Base-by-base conservation (phyloP, 345 rosid genomes). In the Draba incana region DNA sequence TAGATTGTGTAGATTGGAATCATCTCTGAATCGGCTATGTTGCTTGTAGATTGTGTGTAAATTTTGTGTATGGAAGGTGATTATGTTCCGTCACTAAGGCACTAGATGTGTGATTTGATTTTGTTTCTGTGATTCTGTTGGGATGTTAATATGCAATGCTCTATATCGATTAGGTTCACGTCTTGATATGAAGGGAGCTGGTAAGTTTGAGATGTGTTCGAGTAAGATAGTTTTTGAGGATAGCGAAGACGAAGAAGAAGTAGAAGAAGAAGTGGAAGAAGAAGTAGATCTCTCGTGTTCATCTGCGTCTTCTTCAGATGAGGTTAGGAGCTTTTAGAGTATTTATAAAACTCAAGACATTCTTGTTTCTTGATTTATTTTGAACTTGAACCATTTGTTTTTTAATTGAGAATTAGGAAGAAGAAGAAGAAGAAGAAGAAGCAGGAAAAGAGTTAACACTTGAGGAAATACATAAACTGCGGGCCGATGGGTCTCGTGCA, bases 401-500 rank as follows among this genome's bases (percentile, higher is more conserved):
- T 24, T 39, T 7, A 28, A 38, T 48, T 37, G 68, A 64, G 30
- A 3, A 12, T 63, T 60, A 84, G 87, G 96, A 90, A 75, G 84
- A 70, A 66, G 94, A 81, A 75, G 78, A 81, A 65, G 79, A 70
- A 82, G 80, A 81, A 35, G 92, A 83, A 66, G 94, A 82, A 75
- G 78, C 82, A 65, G 79, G 72, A 81, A 82, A 82, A 35, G 92
- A 85, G 66, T 81, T 93, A 35, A 87, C 97, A 2, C 88, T 93
- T 11, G 98, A 77, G 82, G 96, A 90, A 60, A 77, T 90, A 45
- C 98, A 83, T 72, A 84, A 78, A 66, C 80, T 88, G 44, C 80
- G 83, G 3, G 82, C 91, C 30, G 87, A 90, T 80, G 96, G 96
- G 43, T 85, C 94, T 46, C 79, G 78, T 75, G 60, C 83, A 4